These are phyloP conservation scores for Sclerotinia borealis DNA, from an alignment of 2,329 filamentous ascomycete genomes.

Conservation along the genomic window DNA sequence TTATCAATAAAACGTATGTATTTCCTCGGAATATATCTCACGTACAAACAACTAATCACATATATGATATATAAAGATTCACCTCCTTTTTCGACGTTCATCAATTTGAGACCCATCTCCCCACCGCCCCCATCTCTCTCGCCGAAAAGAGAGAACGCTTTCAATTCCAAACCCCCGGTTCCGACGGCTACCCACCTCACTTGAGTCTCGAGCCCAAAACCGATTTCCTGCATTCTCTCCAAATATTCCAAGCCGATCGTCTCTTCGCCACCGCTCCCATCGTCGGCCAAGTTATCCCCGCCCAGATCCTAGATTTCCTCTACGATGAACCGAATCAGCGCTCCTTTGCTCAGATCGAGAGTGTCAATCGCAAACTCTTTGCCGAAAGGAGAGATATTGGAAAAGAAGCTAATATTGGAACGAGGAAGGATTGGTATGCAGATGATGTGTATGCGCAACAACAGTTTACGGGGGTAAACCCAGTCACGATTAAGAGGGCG, in stretches of 20 bases:
- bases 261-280: not conserved
- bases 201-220: not conserved
- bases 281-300: conserved; percentile 4
- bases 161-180: conserved; percentile 7
- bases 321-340: conserved; percentile 8
- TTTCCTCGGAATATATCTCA: not conserved
- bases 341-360: not conserved
- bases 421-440: conserved; percentile 23
- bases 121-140: not conserved
- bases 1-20: conserved; percentile 5
- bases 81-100: conserved; percentile 8
- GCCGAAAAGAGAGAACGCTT: not conserved
- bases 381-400: conserved; percentile 7
- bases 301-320: conserved; percentile 2
- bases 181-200: conserved; percentile 4
- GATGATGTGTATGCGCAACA: conserved; percentile 38
- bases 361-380: not conserved
- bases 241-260: conserved; percentile 7
- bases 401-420: conserved; percentile 14
- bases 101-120: conserved; percentile 1
- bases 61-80: not conserved
- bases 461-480: conserved; percentile 36
- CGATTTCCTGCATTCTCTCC: not conserved
- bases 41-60: not conserved
- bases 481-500: conserved; percentile 21